Percentiles rank a stretch among this genome's conserved stretches.
These are phyloP conservation scores for Monilinia polystroma DNA, from an alignment of 2,329 filamentous ascomycete genomes.

Conservation along the genomic window DNA sequence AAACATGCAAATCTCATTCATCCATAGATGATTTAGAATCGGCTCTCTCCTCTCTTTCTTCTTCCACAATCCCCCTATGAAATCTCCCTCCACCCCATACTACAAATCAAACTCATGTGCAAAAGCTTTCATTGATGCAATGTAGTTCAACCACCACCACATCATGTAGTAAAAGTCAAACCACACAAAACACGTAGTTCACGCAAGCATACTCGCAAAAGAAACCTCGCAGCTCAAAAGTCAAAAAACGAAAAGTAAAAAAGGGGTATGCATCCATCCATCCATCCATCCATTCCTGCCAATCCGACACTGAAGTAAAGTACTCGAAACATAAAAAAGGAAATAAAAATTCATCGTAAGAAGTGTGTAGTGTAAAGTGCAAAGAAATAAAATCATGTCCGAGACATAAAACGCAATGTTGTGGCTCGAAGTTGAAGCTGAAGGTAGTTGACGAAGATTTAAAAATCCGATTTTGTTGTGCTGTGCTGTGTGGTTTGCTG, in stretches of 20 bases:
- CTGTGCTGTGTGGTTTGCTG: neutral
- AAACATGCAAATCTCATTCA: neutral
- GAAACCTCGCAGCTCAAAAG: no score
- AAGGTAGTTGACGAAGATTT: conserved; percentile 1
- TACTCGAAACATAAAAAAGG: conserved; percentile 10
- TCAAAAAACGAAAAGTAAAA: conserved; percentile 3
- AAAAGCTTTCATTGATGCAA: neutral
- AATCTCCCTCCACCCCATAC: neutral
- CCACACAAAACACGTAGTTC: neutral
- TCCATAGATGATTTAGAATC: neutral
- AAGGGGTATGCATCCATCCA: neutral
- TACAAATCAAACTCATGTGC: neutral
- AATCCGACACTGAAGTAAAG: conserved; percentile 4
- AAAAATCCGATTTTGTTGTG: neutral
- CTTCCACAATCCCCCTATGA: neutral
- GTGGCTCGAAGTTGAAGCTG: neutral
- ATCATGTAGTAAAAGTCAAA: neutral
- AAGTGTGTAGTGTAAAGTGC: neutral
- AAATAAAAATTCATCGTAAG: neutral
- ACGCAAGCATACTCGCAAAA: no score
- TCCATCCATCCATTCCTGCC: neutral
- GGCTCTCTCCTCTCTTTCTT: no score
- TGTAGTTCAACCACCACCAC: neutral
- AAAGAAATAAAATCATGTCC: conserved; percentile 11
- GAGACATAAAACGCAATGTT: neutral